Conservation (phyloP, 139 green algal genomes). For the Chlorella sp. region DNA sequence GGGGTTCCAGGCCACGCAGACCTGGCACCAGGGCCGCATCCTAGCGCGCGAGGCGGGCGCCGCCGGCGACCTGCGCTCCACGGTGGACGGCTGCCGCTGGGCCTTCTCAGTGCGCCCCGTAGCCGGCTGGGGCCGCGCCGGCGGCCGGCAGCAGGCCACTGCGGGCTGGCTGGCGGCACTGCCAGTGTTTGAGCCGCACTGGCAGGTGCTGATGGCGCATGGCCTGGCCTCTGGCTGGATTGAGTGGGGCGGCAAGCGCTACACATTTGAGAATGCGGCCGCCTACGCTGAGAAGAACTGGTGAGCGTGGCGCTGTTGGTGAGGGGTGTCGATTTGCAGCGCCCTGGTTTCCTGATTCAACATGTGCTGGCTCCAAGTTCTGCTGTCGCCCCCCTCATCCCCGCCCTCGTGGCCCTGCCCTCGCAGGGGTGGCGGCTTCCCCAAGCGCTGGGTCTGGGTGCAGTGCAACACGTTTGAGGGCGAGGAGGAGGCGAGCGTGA, state of each 20-base stretch:
- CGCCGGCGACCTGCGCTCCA: slow-evolving; percentile 48
- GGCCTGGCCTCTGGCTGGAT: slow-evolving; percentile 86
- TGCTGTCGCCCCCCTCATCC: background rate
- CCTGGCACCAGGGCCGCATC: slow-evolving; percentile 69
- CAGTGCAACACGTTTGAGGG: slow-evolving; percentile 94
- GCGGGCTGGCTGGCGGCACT: slow-evolving; percentile 93
- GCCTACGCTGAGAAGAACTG: slow-evolving; percentile 61
- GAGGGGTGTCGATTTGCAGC: background rate
- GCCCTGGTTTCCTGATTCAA: too few species aligned
- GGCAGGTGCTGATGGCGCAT: slow-evolving; percentile 92
- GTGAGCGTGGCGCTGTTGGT: too few species aligned
- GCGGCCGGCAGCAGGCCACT: slow-evolving; percentile 69
- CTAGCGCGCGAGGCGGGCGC: slow-evolving; percentile 57
- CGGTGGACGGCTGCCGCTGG: slow-evolving; percentile 64
- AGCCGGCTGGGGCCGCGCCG: slow-evolving; percentile 79
- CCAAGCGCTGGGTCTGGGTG: slow-evolving; percentile 90
- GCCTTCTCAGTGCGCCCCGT: slow-evolving; percentile 63
- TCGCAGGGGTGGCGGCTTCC: slow-evolving; percentile 93
- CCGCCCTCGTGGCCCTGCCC: background rate
- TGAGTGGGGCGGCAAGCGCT: slow-evolving; percentile 81
- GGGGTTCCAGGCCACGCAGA: slow-evolving; percentile 76
- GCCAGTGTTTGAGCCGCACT: slow-evolving; percentile 97
- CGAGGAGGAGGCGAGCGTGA: slow-evolving; percentile 72
- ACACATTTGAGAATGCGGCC: slow-evolving; percentile 74
- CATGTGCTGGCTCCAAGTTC: too few species aligned